A percentile compares a stretch with the other conserved stretches of the same genome.
phyloP scores from a whole-genome alignment of 306 rosid genomes.

The Medicago lupulina region DNA sequence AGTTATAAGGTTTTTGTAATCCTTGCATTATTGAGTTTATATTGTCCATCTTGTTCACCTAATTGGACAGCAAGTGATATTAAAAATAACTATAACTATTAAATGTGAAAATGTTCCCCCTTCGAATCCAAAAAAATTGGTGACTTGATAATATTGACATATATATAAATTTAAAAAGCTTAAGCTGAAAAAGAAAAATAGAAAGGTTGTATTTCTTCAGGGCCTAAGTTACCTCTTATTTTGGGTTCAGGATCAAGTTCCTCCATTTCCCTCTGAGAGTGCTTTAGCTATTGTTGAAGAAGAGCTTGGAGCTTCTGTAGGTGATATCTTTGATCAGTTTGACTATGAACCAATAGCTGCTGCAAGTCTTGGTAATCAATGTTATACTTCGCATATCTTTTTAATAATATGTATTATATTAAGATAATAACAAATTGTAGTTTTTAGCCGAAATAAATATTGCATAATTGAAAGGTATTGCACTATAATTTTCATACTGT shows the following conservation, averaged over 20 bases:
- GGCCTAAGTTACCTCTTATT: conserved; percentile 39
- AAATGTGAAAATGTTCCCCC: not conserved
- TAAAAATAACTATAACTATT: conserved; percentile 5
- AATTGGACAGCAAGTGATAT: not conserved
- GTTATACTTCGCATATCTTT: conserved; percentile 41
- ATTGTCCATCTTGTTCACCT: conserved; percentile 25
- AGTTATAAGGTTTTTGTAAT: conserved; percentile 2
- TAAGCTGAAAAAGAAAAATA: not conserved
- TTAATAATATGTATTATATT: conserved; percentile 3
- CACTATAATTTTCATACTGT: not conserved
- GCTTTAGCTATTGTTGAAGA: conserved; percentile 83
- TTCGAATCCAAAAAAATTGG: conserved; percentile 26
- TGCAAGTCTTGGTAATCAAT: conserved; percentile 92
- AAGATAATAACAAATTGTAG: not conserved
- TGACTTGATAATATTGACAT: conserved; percentile 4
- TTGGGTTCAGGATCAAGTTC: conserved; percentile 92
- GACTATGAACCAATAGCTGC: conserved; percentile 98
- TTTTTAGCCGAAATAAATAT: not conserved
- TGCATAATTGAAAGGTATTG: not conserved
- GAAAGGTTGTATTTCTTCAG: conserved; percentile 32
- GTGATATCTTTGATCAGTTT: conserved; percentile 77
- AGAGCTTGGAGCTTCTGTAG: conserved; percentile 88
- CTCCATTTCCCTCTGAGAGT: conserved; percentile 96
- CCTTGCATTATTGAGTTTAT: conserved; percentile 24
- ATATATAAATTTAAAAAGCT: not conserved